Evolutionary conservation across 2,329 filamentous ascomycete genomes (phyloP).

Genomic region (Sarocladium strictum): DNA sequence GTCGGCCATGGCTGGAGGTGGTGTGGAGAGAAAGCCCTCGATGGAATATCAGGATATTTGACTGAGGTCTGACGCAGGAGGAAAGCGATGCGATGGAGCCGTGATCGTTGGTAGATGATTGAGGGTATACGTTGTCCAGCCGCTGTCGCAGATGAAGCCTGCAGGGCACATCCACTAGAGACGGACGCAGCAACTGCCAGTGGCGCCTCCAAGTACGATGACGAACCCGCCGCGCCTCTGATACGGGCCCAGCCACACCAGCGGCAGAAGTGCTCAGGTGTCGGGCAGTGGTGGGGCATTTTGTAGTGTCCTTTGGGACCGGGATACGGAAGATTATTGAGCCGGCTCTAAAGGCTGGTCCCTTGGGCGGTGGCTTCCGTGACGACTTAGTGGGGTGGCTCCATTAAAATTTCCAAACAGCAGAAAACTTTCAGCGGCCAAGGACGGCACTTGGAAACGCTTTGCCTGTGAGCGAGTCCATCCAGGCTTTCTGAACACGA

Average conservation of each 20-base stretch:
- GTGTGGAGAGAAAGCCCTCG: slow-evolving; percentile 8
- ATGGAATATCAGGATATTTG: background rate
- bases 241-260: slow-evolving; percentile 4
- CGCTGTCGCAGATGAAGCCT: slow-evolving; percentile 5
- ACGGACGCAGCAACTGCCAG: slow-evolving; percentile 1
- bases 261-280: background rate
- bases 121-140: slow-evolving; percentile 2
- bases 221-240: slow-evolving; percentile 6
- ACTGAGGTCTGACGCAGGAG: background rate
- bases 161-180: background rate
- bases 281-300: slow-evolving; percentile 2
- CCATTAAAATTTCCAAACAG: slow-evolving; percentile 22
- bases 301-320: no score
- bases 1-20: slow-evolving; percentile 30
- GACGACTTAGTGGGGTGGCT: background rate
- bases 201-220: slow-evolving; percentile 5
- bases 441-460: background rate
- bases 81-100: background rate
- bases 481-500: no score
- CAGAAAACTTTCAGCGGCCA: slow-evolving; percentile 17
- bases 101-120: background rate
- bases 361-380: background rate
- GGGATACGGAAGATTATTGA: background rate
- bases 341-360: no score
- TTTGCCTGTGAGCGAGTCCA: background rate